Base-by-base conservation (phyloP, 2,329 filamentous ascomycete genomes). In the Rachicladosporium sp. region DNA sequence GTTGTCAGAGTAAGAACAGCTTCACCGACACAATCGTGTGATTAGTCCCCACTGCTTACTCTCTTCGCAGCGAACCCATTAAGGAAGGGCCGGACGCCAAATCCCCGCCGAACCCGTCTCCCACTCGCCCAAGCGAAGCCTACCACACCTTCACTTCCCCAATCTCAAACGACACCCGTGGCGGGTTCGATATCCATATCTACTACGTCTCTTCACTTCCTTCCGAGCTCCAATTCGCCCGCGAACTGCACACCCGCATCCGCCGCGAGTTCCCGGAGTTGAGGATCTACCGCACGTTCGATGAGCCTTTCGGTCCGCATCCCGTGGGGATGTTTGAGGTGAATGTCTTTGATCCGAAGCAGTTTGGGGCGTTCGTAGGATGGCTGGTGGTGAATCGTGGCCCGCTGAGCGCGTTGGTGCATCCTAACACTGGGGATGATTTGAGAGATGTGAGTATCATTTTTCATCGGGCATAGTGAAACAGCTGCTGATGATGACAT, bases 261-360 rank as follows among this genome's bases (percentile, higher is more conserved):
- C 68, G 86, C 36, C 70, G 78, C 43, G 86, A 94, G 64, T 93
- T 93, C 54, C 86, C 87, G 6, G 87, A 94, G 57, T 68, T 93
- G 11, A 74, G 86, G 39, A 80, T 93, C 50, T 93, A 94, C 58
- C 68, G 61, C 10, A 67, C 93, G 48, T 93, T 76, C 73, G 80
- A 91, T 48, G 62, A 65, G 10, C 85, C 87, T 0, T 61, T 94
- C 21, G 88, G 87, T 0, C 87, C 87, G 1, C 87, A 94, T 58
- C 79, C 82, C 0, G 61, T 86, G 1, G 82, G 78, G 38, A 94
- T 93, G 86, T 94, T 94, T 52, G 88, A 95, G 62, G 85, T 94
- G 34, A 93, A 93, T 50, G 34, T 94, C 12, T 85, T 89, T 58
- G 86, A 80, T 0, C 88, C 87, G 0, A 57, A 76, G 3, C 83